Percentiles rank a stretch among this genome's conserved stretches.
Evolutionary conservation across 2,329 filamentous ascomycete species (phyloP).

Genomic region (Verticillium nubilum): DNA sequence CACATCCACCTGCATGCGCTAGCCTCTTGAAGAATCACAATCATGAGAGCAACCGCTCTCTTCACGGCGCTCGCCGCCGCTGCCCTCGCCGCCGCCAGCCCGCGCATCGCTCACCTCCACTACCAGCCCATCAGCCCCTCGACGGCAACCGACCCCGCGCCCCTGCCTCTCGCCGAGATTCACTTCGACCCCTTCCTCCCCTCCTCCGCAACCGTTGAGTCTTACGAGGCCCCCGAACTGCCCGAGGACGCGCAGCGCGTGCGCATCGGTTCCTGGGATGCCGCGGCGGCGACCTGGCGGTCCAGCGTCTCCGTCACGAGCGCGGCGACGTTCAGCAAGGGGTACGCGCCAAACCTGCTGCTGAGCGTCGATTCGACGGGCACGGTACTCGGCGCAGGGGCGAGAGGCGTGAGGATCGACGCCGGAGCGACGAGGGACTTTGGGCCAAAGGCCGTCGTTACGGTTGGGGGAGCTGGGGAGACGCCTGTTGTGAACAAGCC

Average conservation of each 20-base stretch:
- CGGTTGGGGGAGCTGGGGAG: conserved; percentile 41
- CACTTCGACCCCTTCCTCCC: conserved; percentile 44
- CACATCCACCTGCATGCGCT: neutral
- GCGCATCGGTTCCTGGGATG: conserved; percentile 54
- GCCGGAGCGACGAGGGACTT: conserved; percentile 61
- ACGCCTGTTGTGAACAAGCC: conserved; percentile 59
- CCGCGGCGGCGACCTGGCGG: conserved; percentile 38
- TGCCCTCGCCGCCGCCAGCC: conserved; percentile 30
- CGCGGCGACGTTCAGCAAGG: conserved; percentile 54
- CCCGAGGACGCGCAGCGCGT: conserved; percentile 41
- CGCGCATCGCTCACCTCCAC: conserved; percentile 46
- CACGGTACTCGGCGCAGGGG: conserved; percentile 42
- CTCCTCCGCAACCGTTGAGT: conserved; percentile 38
- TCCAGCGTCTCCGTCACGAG: conserved; percentile 52
- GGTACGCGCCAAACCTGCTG: conserved; percentile 52
- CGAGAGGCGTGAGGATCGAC: conserved; percentile 55
- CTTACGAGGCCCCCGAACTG: conserved; percentile 53
- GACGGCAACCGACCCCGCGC: conserved; percentile 17
- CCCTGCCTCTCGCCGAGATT: conserved; percentile 49
- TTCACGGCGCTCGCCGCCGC: conserved; percentile 37
- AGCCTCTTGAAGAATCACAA: neutral
- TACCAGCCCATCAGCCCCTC: conserved; percentile 42
- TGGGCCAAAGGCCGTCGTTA: conserved; percentile 52
- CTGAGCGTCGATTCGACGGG: conserved; percentile 42
- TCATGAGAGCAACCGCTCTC: conserved; percentile 36